Evolutionary conservation across 495 filamentous ascomycete genomes (phyloP), one percentile per base, ranked within the genome.

Genomic region (Astrothelium subdiscretum): DNA sequence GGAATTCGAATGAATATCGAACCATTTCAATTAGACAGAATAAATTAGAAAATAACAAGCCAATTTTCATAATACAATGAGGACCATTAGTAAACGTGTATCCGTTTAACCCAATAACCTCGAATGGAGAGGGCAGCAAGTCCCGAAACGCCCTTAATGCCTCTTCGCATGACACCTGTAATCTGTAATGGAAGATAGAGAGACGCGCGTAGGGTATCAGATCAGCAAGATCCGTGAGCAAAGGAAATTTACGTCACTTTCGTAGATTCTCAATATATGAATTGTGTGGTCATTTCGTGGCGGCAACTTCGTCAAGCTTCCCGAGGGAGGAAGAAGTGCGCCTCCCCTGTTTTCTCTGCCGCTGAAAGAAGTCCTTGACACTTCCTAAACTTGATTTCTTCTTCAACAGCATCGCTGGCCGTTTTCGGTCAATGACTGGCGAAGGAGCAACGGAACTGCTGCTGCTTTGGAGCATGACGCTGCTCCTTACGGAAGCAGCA

Each of bases 401-500:
- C 48, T 24, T 54, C 20, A 48, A 15, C 22, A 29, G 20, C 24
- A 24, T 27, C 48, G 48, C 15, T 6, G 22, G 11, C 20, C 48
- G 48, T 24, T 54, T 3, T 5, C 48, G 48, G 24, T 54, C 48
- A 15, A 54, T 54, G n/a, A 54, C 15, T 15, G 48, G 24, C 8
- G 24, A 54, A 10, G 48, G 48, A 26, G 48, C 48, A 27, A 20
- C 24, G 24, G 48, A 54, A 54, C 15, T 8, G 15, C 48, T 29
- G 3, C 8, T 3, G 15, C 5, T 54, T 15, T 4, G 48, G 11
- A 27, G 5, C 8, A 8, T 32, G 22, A 26, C 29, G 31, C 57
- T 40, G 38, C 57, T 59, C 24, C 57, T 57, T n/a, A 63, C 60
- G 10, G 44, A 58, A 20, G 58, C 62, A 43, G 62, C 62, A 2